Percentiles rank a stretch among this genome's conserved stretches.
These are phyloP conservation scores for Metschnikowia corniflorae DNA, from an alignment of 805 yeast genomes.

Conservation along the genomic window DNA sequence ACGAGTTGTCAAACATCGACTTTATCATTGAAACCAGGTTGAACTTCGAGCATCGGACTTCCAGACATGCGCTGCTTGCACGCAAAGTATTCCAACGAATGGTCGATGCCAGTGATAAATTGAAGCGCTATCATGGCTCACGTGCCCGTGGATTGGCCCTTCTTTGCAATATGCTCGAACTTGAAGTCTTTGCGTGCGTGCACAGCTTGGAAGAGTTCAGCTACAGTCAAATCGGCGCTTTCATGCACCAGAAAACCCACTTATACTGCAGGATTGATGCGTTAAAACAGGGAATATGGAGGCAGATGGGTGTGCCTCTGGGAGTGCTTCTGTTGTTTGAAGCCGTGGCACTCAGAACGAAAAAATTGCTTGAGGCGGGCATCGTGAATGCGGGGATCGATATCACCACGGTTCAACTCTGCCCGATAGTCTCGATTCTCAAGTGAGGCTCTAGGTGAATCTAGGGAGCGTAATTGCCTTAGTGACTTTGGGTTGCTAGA, in stretches of 20 bases:
- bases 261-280: background rate
- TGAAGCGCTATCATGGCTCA: background rate
- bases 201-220: background rate
- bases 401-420: background rate
- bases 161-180: background rate
- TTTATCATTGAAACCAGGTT: slow-evolving; percentile 1
- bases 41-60: too few species aligned
- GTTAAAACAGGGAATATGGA: background rate
- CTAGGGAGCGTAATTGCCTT: too few species aligned
- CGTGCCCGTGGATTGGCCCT: background rate
- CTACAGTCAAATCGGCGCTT: background rate
- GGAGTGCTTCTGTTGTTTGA: background rate
- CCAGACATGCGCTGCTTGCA: background rate
- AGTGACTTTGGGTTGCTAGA: too few species aligned
- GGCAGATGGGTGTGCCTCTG: background rate
- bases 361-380: background rate
- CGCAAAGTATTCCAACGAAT: background rate
- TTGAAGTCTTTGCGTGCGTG: background rate
- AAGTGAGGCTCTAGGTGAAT: too few species aligned
- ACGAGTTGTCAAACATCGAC: slow-evolving; percentile 2
- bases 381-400: background rate
- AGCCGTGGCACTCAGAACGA: background rate
- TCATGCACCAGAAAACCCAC: background rate
- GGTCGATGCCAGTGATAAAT: slow-evolving; percentile 2
- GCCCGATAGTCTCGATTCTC: too few species aligned